Base-by-base conservation (phyloP, 805 yeast species). In the Geotrichum ghanense region DNA sequence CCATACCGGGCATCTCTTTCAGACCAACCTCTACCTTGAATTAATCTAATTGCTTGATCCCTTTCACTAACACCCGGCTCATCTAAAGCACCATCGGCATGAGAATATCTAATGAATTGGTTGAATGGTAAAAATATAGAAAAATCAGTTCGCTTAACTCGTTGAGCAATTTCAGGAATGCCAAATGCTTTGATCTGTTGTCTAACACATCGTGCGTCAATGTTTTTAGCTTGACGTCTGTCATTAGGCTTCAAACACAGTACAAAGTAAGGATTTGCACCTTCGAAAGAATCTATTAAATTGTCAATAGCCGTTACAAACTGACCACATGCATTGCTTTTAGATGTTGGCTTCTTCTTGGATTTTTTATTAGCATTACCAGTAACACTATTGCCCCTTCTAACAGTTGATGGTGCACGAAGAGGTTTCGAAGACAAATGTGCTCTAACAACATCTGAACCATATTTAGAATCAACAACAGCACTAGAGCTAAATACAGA, bases 221-320 rank as follows among this genome's bases (percentile, higher is more conserved):
- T 56, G n/a, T 65, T 60, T 7, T 61, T 57, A 3, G 64, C 51
- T 6, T 66, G 53, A 5, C 63, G 55, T 35, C 66, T 61, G 48
- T 68, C 72, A 50, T 68, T 68, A 3, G 72, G 71, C 50, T 67
- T 67, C 40, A 68, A 50, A 47, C 72, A 67, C 40, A 65, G 56
- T 24, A 67, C 65, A 50, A 67, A 68, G 55, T 67, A 67, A 1
- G 70, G 62, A 43, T 68, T 66, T 9, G 65, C 56, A 5, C 56
- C 60, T n/a, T 64, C 68, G 50, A 68, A 60, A 2, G 68, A 58
- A 25, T 62, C 68, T 1, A 65, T 51, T 27, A 69, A 57, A 24
- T 50, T 51, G 35, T 67, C 70, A 3, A 68, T 52, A 0, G 67
- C 64, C 7, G 51, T 37, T 31, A 54, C 54, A 50, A 64, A 58